Conservation (phyloP, 2,329 filamentous ascomycete species). For the Trichoderma asperellum region DNA sequence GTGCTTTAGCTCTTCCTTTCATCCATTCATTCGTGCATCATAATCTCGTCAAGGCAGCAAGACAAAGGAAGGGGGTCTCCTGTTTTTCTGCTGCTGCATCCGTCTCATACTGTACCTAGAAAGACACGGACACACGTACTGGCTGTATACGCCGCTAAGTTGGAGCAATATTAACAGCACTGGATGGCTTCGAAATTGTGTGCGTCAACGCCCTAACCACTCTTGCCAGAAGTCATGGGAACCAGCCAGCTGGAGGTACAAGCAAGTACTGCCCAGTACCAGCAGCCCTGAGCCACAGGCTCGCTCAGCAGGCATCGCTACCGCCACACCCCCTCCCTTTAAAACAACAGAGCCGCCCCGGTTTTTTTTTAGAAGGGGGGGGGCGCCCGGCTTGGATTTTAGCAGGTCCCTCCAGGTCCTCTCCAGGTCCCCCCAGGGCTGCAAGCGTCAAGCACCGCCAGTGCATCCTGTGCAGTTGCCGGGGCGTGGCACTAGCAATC, state of each 20-base stretch:
- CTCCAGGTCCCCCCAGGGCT: conserved; percentile 6
- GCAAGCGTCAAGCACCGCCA: background rate
- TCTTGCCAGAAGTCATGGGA: conserved; percentile 9
- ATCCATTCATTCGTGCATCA: background rate
- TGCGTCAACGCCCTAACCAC: background rate
- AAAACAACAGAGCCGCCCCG: conserved; percentile 5
- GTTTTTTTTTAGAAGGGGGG: background rate
- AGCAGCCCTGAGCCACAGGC: conserved; percentile 1
- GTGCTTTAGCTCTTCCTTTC: background rate
- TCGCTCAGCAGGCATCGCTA: background rate
- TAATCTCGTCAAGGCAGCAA: background rate
- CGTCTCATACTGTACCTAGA: background rate
- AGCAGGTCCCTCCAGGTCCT: background rate
- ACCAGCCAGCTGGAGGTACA: background rate
- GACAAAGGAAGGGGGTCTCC: background rate
- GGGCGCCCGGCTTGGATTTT: conserved; percentile 24
- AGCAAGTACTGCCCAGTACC: conserved; percentile 22
- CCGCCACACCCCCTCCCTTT: conserved; percentile 17
- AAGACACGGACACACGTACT: background rate
- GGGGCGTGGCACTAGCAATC: conserved; percentile 25
- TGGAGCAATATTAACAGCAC: background rate
- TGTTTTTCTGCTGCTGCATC: background rate
- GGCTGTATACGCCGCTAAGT: too few relatives aligned
- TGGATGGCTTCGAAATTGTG: background rate
- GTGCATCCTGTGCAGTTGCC: background rate